These are phyloP conservation scores for Rasamsonia emersonii DNA, from an alignment of 2,329 filamentous ascomycete species.

Conservation along the genomic window DNA sequence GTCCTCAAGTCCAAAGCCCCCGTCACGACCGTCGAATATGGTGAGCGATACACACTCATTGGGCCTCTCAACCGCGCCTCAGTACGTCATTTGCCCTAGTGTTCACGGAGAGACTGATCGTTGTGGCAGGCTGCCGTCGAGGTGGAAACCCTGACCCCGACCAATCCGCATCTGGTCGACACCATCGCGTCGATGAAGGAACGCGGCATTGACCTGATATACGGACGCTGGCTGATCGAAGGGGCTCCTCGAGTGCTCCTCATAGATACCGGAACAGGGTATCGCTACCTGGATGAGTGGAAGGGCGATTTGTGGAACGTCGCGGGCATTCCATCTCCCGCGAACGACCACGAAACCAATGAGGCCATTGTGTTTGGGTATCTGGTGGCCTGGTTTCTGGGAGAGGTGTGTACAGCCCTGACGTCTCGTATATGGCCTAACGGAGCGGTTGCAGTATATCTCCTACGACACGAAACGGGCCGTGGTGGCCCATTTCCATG, in stretches of 20 bases:
- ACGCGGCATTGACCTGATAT: constrained; percentile 79
- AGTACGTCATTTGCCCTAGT: constrained; percentile 43
- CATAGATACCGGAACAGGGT: constrained; percentile 90
- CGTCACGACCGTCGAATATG: constrained; percentile 97
- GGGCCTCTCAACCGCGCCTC: constrained; percentile 88
- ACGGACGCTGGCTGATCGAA: constrained; percentile 96
- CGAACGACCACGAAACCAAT: constrained; percentile 88
- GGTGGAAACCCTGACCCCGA: constrained; percentile 85
- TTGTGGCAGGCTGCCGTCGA: constrained; percentile 75
- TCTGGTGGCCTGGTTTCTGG: constrained; percentile 93
- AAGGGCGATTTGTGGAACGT: constrained; percentile 92
- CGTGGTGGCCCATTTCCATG: constrained; percentile 96
- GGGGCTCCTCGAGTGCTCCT: constrained; percentile 88
- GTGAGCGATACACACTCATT: constrained; percentile 89
- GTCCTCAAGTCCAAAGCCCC: constrained; percentile 98
- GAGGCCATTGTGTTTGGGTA: constrained; percentile 98
- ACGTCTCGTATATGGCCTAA: constrained; percentile 11
- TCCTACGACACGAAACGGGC: constrained; percentile 85
- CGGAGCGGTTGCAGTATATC: constrained; percentile 59
- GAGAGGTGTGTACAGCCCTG: constrained; percentile 60
- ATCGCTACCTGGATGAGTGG: constrained; percentile 89
- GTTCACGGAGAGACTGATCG: neutral
- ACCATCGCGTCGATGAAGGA: constrained; percentile 92
- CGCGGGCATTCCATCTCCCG: constrained; percentile 86
- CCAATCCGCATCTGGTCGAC: constrained; percentile 65